Percentiles rank a stretch among this genome's conserved stretches.
These are phyloP conservation scores for Trametes meyenii DNA, from an alignment of 768 basidiomycete species.

Conservation along the genomic window DNA sequence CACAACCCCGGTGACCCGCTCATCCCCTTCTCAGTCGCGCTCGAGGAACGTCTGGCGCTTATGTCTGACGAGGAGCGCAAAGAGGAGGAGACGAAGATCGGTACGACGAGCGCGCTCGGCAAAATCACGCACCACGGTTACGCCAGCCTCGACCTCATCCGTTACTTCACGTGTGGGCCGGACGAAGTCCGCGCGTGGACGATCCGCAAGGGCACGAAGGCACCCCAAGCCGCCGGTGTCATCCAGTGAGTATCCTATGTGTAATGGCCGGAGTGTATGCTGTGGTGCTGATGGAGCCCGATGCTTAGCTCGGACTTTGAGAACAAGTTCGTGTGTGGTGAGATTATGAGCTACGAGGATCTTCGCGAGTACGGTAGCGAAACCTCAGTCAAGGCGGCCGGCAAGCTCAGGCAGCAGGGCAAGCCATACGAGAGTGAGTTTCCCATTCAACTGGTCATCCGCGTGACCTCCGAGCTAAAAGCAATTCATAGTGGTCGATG, in stretches of 20 bases:
- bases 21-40: conserved; percentile 95
- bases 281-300: not conserved
- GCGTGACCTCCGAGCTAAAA: not conserved
- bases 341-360: conserved; percentile 93
- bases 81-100: conserved; percentile 76
- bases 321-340: conserved; percentile 96
- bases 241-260: conserved; percentile 71
- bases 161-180: conserved; percentile 97
- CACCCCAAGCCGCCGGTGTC: conserved; percentile 96
- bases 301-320: conserved; percentile 85
- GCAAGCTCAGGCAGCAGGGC: conserved; percentile 93
- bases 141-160: conserved; percentile 85
- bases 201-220: conserved; percentile 90
- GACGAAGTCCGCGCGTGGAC: conserved; percentile 99
- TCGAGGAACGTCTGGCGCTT: conserved; percentile 84
- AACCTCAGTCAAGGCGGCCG: conserved; percentile 89
- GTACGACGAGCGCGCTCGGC: conserved; percentile 74
- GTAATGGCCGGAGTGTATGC: not conserved
- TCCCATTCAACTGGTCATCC: not conserved
- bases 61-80: conserved; percentile 69
- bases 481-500: conserved; percentile 67
- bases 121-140: conserved; percentile 98
- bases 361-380: conserved; percentile 92
- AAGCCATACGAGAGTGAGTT: conserved; percentile 92
- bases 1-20: conserved; percentile 95